phyloP scores from a whole-genome alignment of 2,329 filamentous ascomycete genomes.

The Aspergillus sp. region DNA sequence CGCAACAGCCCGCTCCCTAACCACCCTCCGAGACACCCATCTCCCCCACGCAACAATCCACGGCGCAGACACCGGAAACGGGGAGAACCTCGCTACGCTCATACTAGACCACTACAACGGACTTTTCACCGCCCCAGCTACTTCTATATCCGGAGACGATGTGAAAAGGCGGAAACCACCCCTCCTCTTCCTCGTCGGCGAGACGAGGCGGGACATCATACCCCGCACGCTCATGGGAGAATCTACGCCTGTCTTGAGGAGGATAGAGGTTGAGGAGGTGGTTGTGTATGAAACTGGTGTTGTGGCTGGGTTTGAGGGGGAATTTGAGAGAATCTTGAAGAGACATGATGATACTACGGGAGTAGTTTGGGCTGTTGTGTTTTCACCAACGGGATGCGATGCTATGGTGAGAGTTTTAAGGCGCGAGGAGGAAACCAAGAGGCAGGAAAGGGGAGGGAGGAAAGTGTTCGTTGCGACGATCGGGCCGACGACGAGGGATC shows the following conservation, averaged over 20 bases:
- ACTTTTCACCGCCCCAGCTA: slow-evolving; percentile 22
- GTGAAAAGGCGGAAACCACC: slow-evolving; percentile 49
- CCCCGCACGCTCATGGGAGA: slow-evolving; percentile 74
- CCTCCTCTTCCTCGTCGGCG: slow-evolving; percentile 86
- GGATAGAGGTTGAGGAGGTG: slow-evolving; percentile 74
- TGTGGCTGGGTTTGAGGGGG: slow-evolving; percentile 73
- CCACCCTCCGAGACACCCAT: slow-evolving; percentile 48
- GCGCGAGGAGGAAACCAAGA: slow-evolving; percentile 11
- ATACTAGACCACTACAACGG: slow-evolving; percentile 78
- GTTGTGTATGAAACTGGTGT: slow-evolving; percentile 87
- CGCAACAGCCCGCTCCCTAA: slow-evolving; percentile 67
- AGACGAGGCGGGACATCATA: slow-evolving; percentile 87
- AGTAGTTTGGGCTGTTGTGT: slow-evolving; percentile 51
- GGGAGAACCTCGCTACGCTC: slow-evolving; percentile 74
- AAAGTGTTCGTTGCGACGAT: slow-evolving; percentile 76
- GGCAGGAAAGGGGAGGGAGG: slow-evolving; percentile 9
- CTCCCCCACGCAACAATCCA: slow-evolving; percentile 64
- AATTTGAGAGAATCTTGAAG: slow-evolving; percentile 63
- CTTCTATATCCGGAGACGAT: background rate
- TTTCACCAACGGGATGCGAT: slow-evolving; percentile 66
- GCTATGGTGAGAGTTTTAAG: slow-evolving; percentile 61
- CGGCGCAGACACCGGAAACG: slow-evolving; percentile 83
- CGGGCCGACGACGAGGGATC: slow-evolving; percentile 85
- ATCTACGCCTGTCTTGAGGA: slow-evolving; percentile 51
- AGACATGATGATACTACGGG: background rate